Base-by-base conservation (phyloP, 2,329 filamentous ascomycete species). In the Emmonsiellopsis sp. region DNA sequence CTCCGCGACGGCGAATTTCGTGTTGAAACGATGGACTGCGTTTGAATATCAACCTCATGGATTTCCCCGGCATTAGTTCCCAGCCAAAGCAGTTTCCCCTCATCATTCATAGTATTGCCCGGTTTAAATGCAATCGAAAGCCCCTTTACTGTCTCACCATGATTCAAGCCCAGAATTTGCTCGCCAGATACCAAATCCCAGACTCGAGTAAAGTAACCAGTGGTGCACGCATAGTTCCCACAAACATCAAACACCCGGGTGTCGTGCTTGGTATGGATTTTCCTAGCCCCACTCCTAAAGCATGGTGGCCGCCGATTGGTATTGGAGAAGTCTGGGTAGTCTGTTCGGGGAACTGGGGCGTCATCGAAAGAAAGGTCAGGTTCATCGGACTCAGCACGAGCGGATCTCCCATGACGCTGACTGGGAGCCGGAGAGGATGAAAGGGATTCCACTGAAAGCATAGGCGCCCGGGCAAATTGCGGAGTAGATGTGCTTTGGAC, bases 31-130 rank as follows among this genome's bases (percentile, higher is more conserved):
- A 95, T 77, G 37, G 79, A 82, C 64, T 91, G 85, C 0, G 83
- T 84, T 2, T 77, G 74, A 52, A 97, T 81, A 66, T 98, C 91
- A 44, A 95, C 80, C 71, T 98, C 93, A 65, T 91, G 82, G 40
- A 98, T 76, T 58, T 98, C 93, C 47, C 93, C 93, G 6, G 82
- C 77, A 60, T 86, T 95, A 43, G 86, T 96, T 7, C 93, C 93
- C 34, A 97, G 81, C 93, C 93, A 98, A 26, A 98, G 62, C 11
- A 84, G 79, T 52, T 80, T 79, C 5, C 90, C 92, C 69, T 97
- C 92, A 46, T 91, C 83, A 55, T 89, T 82, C 1, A 92, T 80
- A 58, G 86, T 82, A 2, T 79, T 76, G 1, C 85, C 86, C 2
- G 92, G 90, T 66, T 95, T 94, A 71, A 98, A 98, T 0, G 83